phyloP scores from a whole-genome alignment of 2,329 filamentous ascomycete genomes.

The Aureobasidium subglaciale region DNA sequence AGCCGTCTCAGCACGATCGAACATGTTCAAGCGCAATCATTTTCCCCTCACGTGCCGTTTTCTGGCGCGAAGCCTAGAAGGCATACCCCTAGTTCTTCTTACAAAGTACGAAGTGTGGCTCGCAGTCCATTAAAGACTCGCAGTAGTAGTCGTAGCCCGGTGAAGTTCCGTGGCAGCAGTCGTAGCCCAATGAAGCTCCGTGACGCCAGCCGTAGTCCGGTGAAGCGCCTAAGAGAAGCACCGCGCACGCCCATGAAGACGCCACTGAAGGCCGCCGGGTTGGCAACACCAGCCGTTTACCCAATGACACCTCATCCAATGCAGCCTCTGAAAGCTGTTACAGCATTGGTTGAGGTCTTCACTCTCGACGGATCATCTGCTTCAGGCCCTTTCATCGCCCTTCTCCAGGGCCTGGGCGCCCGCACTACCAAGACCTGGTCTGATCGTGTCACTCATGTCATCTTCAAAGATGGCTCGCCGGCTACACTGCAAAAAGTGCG shows the following conservation, averaged over 20 bases:
- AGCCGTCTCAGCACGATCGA: neutral
- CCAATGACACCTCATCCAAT: constrained; percentile 32
- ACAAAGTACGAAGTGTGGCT: neutral
- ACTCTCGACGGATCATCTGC: constrained; percentile 30
- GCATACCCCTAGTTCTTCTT: constrained; percentile 14
- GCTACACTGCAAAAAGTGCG: constrained; percentile 28
- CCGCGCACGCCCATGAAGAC: constrained; percentile 19
- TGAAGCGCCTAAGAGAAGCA: constrained; percentile 21
- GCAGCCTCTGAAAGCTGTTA: constrained; percentile 27
- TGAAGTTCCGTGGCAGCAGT: neutral
- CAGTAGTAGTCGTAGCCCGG: neutral
- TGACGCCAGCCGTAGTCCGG: constrained; percentile 17
- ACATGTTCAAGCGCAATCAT: neutral
- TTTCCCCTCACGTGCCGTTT: constrained; percentile 2
- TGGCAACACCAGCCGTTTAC: constrained; percentile 22
- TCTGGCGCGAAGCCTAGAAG: constrained; percentile 11
- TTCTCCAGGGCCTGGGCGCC: constrained; percentile 30
- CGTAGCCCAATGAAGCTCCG: neutral
- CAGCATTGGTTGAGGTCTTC: constrained; percentile 31
- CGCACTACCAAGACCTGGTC: constrained; percentile 30
- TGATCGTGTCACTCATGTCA: constrained; percentile 31
- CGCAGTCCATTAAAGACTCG: neutral
- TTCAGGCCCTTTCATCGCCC: constrained; percentile 27
- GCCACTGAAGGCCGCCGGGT: constrained; percentile 25
- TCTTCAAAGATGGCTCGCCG: constrained; percentile 33